These are phyloP conservation scores for Thuja plicata DNA, from an alignment of 83 land plant species.

Conservation along the genomic window DNA sequence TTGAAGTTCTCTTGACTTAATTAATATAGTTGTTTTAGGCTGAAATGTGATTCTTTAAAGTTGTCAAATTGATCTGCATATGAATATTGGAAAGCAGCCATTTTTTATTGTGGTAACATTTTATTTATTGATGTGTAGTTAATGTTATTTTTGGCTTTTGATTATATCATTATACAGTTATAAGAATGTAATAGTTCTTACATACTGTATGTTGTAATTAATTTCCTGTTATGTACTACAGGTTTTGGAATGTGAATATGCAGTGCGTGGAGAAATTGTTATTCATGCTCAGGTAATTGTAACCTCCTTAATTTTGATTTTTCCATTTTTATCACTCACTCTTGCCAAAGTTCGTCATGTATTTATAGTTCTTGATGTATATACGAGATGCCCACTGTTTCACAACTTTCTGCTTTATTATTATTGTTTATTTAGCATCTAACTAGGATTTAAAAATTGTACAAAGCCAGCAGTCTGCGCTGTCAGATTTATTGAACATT, in stretches of 20 bases:
- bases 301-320: neutral
- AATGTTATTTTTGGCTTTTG: neutral
- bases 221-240: conserved; percentile 17
- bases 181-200: neutral
- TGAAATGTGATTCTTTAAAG: neutral
- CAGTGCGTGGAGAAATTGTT: conserved; percentile 96
- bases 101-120: neutral
- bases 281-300: conserved; percentile 77
- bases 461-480: neutral
- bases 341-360: neutral
- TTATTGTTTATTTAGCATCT: neutral
- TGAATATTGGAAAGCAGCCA: neutral
- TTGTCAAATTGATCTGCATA: neutral
- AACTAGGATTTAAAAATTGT: neutral
- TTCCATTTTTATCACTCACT: neutral
- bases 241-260: conserved; percentile 94
- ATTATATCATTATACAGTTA: neutral
- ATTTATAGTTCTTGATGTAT: neutral
- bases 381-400: neutral
- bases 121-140: neutral
- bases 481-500: neutral
- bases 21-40: neutral
- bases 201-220: neutral
- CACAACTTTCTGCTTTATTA: neutral
- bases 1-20: neutral